A percentile compares a stretch with the other conserved stretches of the same genome.
Conservation (phyloP, 23 red algal genomes). For the Gracilaria domingensis region DNA sequence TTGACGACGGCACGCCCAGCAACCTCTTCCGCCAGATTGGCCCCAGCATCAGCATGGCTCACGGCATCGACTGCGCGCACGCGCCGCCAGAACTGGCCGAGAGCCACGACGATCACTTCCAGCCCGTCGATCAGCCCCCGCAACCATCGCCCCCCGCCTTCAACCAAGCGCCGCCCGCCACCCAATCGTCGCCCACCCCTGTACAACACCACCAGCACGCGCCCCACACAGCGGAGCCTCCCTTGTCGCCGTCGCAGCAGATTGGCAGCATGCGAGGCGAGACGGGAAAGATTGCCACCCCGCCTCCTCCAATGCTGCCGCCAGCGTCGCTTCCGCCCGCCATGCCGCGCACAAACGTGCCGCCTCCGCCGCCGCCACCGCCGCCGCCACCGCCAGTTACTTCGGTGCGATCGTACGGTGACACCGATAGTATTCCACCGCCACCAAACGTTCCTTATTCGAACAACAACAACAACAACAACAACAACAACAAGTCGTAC, state of each 20-base stretch:
- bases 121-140: background rate
- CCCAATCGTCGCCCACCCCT: too few species aligned
- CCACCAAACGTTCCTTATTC: background rate
- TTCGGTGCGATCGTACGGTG: background rate
- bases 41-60: slow-evolving; percentile 50
- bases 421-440: background rate
- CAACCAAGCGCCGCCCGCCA: background rate
- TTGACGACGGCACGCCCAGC: slow-evolving; percentile 34
- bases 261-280: slow-evolving; percentile 21
- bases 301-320: background rate
- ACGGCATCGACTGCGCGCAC: background rate
- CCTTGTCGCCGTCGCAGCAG: background rate
- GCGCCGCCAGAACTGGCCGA: background rate
- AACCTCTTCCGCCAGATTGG: slow-evolving; percentile 60
- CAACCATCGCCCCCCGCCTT: background rate
- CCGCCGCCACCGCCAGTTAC: background rate
- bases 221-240: background rate
- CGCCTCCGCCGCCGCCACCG: background rate
- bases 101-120: too few species aligned
- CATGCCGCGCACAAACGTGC: background rate
- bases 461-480: background rate
- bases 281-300: slow-evolving; percentile 17
- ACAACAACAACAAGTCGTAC: background rate
- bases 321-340: background rate
- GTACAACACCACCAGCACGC: too few species aligned